Base-by-base conservation (phyloP, 2,329 filamentous ascomycete species). In the Diaporthe humulicola region DNA sequence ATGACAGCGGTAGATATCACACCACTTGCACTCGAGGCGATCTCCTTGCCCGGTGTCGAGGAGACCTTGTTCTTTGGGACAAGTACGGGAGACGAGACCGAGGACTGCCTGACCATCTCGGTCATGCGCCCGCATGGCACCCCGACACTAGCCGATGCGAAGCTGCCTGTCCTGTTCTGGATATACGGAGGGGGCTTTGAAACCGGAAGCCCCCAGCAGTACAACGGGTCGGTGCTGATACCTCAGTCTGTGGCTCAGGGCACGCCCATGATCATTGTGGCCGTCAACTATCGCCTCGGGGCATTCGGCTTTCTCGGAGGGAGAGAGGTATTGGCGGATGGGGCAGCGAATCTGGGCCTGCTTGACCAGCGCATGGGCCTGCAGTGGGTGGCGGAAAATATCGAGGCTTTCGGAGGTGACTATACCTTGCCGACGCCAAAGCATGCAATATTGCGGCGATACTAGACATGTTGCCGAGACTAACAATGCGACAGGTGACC, bases 321-420 rank as follows among this genome's bases (percentile, higher is more conserved):
- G 7, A 89, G 88, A 69, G 92, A 95, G 81, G 87, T 95, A 54
- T 85, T 92, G 4, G 86, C 87, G 4, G 93, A 94, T 76, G 93
- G 93, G 2, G 88, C 91, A 2, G 83, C 92, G 4, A 96, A 96
- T 80, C 82, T 95, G 4, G 94, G 94, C 4, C 87, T 94, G 5
- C 86, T 93, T 0, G 94, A 96, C 79, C 93, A 95, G 79, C 88
- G 93, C 48, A 87, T 93, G 77, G 94, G 90, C 0, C 86, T 96
- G 8, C 84, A 95, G 80, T 96, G 94, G 94, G 89, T 94, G 1
- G 91, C 93, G 9, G 93, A 95, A 78, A 95, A 96, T 78, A 95
- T 96, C 73, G 91, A 85, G 0, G 87, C 90, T 0, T 97, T 97
- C 80, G 95, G 95, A n/a, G n/a, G n/a, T n/a, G n/a, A n/a, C n/a